Evolutionary conservation across 2,329 filamentous ascomycete species (phyloP).

Genomic region (Phyllosticta citribraziliensis): DNA sequence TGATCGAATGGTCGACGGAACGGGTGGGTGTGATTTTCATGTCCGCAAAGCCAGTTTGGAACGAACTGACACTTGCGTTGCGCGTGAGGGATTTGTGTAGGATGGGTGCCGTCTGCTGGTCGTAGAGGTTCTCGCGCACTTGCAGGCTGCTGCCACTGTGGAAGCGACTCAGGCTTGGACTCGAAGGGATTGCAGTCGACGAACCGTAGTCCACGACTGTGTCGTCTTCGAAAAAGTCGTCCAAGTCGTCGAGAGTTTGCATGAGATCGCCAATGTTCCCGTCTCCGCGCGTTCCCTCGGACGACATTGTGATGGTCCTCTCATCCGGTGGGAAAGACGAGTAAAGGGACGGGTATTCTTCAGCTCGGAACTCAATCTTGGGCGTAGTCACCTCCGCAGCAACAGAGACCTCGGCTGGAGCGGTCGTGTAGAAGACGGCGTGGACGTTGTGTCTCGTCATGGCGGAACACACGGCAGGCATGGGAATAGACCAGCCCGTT

Average conservation of each 20-base stretch:
- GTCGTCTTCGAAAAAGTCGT: slow-evolving; percentile 45
- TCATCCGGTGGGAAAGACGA: slow-evolving; percentile 59
- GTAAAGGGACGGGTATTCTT: slow-evolving; percentile 56
- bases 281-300: slow-evolving; percentile 66
- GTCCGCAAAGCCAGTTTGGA: slow-evolving; percentile 84
- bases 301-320: slow-evolving; percentile 85
- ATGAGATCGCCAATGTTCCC: slow-evolving; percentile 75
- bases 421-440: slow-evolving; percentile 90
- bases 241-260: slow-evolving; percentile 44
- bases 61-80: slow-evolving; percentile 62
- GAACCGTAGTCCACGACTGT: slow-evolving; percentile 24
- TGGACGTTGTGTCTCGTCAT: slow-evolving; percentile 87
- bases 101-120: slow-evolving; percentile 86
- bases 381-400: slow-evolving; percentile 60
- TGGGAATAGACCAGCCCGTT: slow-evolving; percentile 90
- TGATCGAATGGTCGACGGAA: slow-evolving; percentile 34
- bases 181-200: slow-evolving; percentile 24
- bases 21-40: slow-evolving; percentile 48
- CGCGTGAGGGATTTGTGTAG: slow-evolving; percentile 68
- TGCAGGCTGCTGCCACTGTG: slow-evolving; percentile 41
- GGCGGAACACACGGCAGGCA: slow-evolving; percentile 81
- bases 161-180: slow-evolving; percentile 20
- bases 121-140: slow-evolving; percentile 73
- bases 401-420: slow-evolving; percentile 34
- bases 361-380: slow-evolving; percentile 84